These are phyloP conservation scores for Pyrenophora seminiperda DNA, from an alignment of 2,329 filamentous ascomycete genomes.

Conservation along the genomic window DNA sequence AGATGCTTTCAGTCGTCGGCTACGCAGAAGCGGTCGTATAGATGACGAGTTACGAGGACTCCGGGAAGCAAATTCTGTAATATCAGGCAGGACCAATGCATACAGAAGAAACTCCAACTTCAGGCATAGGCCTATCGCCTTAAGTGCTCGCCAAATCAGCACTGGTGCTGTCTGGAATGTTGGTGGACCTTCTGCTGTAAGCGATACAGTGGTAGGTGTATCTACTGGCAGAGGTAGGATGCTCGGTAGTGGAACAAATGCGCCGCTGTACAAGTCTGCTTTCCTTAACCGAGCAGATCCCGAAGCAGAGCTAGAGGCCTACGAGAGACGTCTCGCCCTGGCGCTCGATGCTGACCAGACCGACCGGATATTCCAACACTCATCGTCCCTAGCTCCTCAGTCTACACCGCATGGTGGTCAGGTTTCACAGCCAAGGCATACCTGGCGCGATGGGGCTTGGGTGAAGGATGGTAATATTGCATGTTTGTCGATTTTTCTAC, in stretches of 20 bases:
- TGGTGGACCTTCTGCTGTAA: slow-evolving; percentile 68
- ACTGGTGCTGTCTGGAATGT: slow-evolving; percentile 76
- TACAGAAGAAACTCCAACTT: slow-evolving; percentile 28
- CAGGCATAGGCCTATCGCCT: slow-evolving; percentile 28
- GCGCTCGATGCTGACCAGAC: slow-evolving; percentile 80
- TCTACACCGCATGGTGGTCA: slow-evolving; percentile 9
- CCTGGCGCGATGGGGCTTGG: slow-evolving; percentile 53
- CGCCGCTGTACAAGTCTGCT: slow-evolving; percentile 64
- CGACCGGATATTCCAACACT: slow-evolving; percentile 63
- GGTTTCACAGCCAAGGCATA: slow-evolving; percentile 20
- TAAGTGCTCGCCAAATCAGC: slow-evolving; percentile 58
- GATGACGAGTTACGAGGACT: slow-evolving; percentile 42
- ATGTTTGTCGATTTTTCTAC: slow-evolving; percentile 36
- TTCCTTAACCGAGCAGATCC: slow-evolving; percentile 59
- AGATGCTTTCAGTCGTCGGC: slow-evolving; percentile 60
- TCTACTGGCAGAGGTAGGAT: slow-evolving; percentile 68
- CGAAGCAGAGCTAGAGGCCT: slow-evolving; percentile 68
- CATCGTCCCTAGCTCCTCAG: slow-evolving; percentile 12
- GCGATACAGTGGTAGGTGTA: slow-evolving; percentile 56
- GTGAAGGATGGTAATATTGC: slow-evolving; percentile 34
- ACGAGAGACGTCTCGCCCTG: slow-evolving; percentile 75
- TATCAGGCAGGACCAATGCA: slow-evolving; percentile 26
- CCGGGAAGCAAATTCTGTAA: slow-evolving; percentile 39
- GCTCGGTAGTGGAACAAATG: slow-evolving; percentile 73
- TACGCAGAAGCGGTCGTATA: slow-evolving; percentile 39